Evolutionary conservation across 2,329 filamentous ascomycete species (phyloP), one percentile per base, ranked within the genome.

Genomic region (Chalaropsis ovoidea): DNA sequence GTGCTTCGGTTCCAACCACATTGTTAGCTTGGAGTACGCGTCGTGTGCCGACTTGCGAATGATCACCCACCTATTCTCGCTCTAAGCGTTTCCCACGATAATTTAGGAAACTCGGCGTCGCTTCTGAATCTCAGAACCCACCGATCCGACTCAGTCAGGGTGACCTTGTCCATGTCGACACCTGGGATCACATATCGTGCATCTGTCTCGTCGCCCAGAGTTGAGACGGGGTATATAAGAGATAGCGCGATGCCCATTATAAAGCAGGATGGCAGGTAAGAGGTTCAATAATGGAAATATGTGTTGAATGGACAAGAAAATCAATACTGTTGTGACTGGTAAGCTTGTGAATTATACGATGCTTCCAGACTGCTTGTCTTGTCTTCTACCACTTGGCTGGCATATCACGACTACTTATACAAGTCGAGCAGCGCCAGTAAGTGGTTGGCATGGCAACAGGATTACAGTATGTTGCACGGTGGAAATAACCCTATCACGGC

Each of bases 1-100:
- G 76, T 63, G 75, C 78, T 83, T 68, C 6, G 24, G 35, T 5
- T 35, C 39, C 31, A 35, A 13, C 56, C 43, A 58, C 42, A 41
- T 54, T 17, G n/a, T 35, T 58, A 58, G 54, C 54, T 39, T n/a
- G 15, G 43, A 7, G 43, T 19, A 15, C 43, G 15, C 43, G 2
- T 13, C 13, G n/a, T 19, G 54, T n/a, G 54, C 54, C 10, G 27
- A 13, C 6, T 17, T 8, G 3, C 27, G 3, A 39, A n/a, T 10
- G 27, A 15, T 47, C 27, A 24, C 66, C 39, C 62, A 67, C 66
- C 63, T 60, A 67, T 67, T 19, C 56, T 62, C 5, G 52, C 42
- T n/a, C 17, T 8, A 41, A 67, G 63, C 19, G 62, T 24, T 13
- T 63, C 61, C 66, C 66, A 67, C 5, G 41, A 63, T 10, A 67